Base-by-base conservation (phyloP, 108 stramenopile genomes). In the Chaetoceros muelleri region DNA sequence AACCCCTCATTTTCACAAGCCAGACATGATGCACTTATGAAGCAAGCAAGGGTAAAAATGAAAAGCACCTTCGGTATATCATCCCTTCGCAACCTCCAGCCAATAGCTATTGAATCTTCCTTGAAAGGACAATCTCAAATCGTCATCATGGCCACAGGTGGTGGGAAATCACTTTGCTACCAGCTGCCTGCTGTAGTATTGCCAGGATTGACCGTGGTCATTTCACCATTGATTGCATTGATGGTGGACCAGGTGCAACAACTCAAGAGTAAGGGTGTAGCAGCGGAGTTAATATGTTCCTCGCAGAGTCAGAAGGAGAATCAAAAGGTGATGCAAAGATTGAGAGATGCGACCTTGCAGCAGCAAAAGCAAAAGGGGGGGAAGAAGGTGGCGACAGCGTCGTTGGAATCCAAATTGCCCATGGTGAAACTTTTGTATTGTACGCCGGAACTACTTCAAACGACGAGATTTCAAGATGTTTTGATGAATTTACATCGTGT, bases 241-340 rank as follows among this genome's bases (percentile, higher is more conserved):
- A 95, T 98, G 81, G 71, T 84, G 31, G 98, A 99, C 70, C 98
- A 99, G 79, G 92, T 95, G 2, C 40, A 72, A 26, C 83, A 79
- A 25, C 61, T 90, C 40, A 47, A 58, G 16, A 58, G 54, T n/a
- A 84, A 73, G 46, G 78, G 80, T 28, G 71, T 95, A 19, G 70
- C 72, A 2, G 94, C 94, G 3, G 90, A 70, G 21, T 69, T 57
- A 55, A 55, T 87, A 24, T 80, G 70, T 25, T 72, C 72, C 21
- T 54, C 62, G 28, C 57, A 74, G 3, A 76, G 53, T 13, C 70
- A 64, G 21, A 66, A 60, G 30, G 75, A 73, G 31, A 93, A 88
- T 52, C 26, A 56, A 17, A 65, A 68, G 3, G 69, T 78, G 18
- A 50, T 81, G 31, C 55, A 74, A 54, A 71, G 76, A 48, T 55